Base-by-base conservation (phyloP, 2,329 filamentous ascomycete genomes). In the Pseudogymnoascus sp. region DNA sequence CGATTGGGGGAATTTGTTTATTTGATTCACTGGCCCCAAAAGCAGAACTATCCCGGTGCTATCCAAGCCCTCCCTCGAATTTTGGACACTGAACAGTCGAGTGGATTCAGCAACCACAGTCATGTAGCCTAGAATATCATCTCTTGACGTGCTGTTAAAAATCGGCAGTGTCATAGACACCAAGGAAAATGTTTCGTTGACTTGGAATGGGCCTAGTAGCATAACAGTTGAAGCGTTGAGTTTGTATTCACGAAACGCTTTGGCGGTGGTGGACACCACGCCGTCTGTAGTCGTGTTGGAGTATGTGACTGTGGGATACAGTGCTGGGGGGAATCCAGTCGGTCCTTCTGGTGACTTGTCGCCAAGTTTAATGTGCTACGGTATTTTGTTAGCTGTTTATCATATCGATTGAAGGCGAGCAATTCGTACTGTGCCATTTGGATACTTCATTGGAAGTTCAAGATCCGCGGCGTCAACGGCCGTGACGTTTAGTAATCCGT, bases 291-390 rank as follows among this genome's bases (percentile, higher is more conserved):
- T 60, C 15, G 65, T 61, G 13, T 63, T 26, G 7, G 62, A 72
- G 70, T 90, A 91, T 0, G 87, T 90, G 64, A 96, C 82, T 69
- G 92, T 92, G 0, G 92, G 92, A 71, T 91, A 96, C 2, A 96
- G 80, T 2, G 76, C 74, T 0, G 86, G 79, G 10, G 91, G 89
- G 68, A 88, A 96, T 40, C 90, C 91, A n/a, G 80, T 75, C 3
- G 77, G 28, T 33, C 50, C 50, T 8, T 57, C 50, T 4, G 59
- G 59, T 1, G 75, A 71, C 67, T 91, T 83, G 60, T 88, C 86
- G 57, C 71, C 72, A 15, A 96, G 79, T 50, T 79, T 78, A 23
- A 87, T 68, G 11, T 62, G n/a, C 61, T 62, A 4, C 17, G 31
- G 19, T 3, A 61, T 6, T 28, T 6, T 26, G 40, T 61, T 44